Percentiles rank a stretch among this genome's conserved stretches.
These are phyloP conservation scores for Pseudonectria buxi DNA, from an alignment of 2,329 filamentous ascomycete genomes.

Conservation along the genomic window DNA sequence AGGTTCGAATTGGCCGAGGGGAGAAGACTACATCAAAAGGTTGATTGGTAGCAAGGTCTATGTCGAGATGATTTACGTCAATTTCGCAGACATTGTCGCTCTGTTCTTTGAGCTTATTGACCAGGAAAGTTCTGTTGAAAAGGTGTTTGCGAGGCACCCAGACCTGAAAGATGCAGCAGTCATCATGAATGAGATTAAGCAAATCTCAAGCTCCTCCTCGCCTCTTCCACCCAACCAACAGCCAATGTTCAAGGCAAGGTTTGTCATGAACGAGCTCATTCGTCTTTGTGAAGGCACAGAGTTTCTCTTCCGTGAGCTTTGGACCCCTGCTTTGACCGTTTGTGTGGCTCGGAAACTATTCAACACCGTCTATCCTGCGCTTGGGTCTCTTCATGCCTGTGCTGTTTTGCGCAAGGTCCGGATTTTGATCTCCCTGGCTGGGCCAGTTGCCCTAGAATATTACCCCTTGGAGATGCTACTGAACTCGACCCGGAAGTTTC, in stretches of 20 bases:
- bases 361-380: constrained; percentile 70
- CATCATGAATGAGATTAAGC: constrained; percentile 62
- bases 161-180: constrained; percentile 54
- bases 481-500: constrained; percentile 68
- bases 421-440: constrained; percentile 72
- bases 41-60: constrained; percentile 63
- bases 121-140: constrained; percentile 68
- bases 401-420: constrained; percentile 81
- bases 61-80: constrained; percentile 53
- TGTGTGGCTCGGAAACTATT: constrained; percentile 72
- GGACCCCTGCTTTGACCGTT: constrained; percentile 68
- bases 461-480: constrained; percentile 90
- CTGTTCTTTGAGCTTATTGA: constrained; percentile 71
- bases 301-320: constrained; percentile 58
- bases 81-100: constrained; percentile 72
- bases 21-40: constrained; percentile 61
- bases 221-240: constrained; percentile 73
- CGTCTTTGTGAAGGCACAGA: constrained; percentile 69
- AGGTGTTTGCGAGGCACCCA: constrained; percentile 53
- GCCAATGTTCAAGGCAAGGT: constrained; percentile 75
- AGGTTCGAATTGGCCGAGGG: constrained; percentile 38
- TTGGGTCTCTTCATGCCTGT: constrained; percentile 82
- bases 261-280: constrained; percentile 66
- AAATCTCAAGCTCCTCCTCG: constrained; percentile 57
- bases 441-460: constrained; percentile 61